These are phyloP conservation scores for Aphanoascus verrucosus DNA, from an alignment of 2,329 filamentous ascomycete species.

Conservation along the genomic window DNA sequence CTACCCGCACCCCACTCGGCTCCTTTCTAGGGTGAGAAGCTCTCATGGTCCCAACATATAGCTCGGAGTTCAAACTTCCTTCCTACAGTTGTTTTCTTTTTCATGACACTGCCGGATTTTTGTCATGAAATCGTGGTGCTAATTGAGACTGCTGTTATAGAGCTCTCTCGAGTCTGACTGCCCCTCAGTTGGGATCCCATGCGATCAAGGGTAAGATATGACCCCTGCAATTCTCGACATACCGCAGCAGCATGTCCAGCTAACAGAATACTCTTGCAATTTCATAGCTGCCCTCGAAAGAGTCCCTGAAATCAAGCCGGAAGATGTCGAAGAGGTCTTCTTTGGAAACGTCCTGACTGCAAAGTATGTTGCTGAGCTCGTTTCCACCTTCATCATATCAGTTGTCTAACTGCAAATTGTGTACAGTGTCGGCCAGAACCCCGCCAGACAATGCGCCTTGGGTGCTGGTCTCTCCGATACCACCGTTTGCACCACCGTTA, in stretches of 20 bases:
- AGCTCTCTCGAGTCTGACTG: constrained; percentile 76
- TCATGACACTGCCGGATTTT: background rate
- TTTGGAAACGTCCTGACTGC: constrained; percentile 97
- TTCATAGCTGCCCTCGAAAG: constrained; percentile 63
- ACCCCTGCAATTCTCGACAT: background rate
- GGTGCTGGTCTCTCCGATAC: constrained; percentile 71
- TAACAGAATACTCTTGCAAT: background rate
- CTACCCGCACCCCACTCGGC: constrained; percentile 79
- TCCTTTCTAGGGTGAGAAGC: constrained; percentile 75
- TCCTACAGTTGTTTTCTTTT: background rate
- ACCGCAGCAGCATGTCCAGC: background rate
- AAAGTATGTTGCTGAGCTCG: constrained; percentile 52
- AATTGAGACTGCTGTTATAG: constrained; percentile 38
- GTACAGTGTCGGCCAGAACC: constrained; percentile 80
- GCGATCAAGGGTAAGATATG: constrained; percentile 70
- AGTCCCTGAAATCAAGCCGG: constrained; percentile 72
- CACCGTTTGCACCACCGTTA: constrained; percentile 82
- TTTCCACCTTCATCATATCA: constrained; percentile 5
- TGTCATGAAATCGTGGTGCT: background rate
- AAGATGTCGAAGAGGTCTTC: constrained; percentile 91
- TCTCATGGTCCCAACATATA: background rate
- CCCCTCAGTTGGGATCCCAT: constrained; percentile 74
- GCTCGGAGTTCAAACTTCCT: background rate
- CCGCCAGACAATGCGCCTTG: constrained; percentile 86
- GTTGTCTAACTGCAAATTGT: constrained; percentile 10